Conservation (phyloP, 768 basidiomycete species). For the Leccinellum luteum region DNA sequence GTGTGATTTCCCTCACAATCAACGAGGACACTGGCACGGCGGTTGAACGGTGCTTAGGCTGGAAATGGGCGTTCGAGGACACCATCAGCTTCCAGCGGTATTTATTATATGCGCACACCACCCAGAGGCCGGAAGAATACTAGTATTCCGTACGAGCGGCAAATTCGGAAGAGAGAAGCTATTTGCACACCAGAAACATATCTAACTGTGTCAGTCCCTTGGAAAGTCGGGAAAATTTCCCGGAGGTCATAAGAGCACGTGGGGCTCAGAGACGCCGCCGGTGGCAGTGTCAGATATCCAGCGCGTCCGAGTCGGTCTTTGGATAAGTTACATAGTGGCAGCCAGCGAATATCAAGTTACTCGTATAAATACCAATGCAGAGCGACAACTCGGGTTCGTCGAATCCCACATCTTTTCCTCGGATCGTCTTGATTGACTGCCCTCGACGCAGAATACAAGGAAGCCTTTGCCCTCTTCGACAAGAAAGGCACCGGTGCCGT, state of each 20-base stretch:
- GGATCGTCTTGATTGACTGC: constrained; percentile 5
- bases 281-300: neutral
- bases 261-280: neutral
- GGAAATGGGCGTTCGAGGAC: neutral
- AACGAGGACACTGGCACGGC: neutral
- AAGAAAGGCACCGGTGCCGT: constrained; percentile 93
- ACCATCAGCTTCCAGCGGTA: neutral
- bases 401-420: neutral
- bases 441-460: constrained; percentile 76
- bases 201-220: neutral
- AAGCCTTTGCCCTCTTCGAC: constrained; percentile 97
- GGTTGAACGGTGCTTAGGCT: neutral
- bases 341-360: neutral
- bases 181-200: neutral
- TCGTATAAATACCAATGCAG: constrained; percentile 24
- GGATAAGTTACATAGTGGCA: neutral
- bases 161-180: too few species aligned
- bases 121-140: too few species aligned
- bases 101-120: neutral
- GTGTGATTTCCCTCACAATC: neutral
- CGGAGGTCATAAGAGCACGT: neutral
- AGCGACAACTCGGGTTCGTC: constrained; percentile 52
- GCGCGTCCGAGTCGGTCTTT: too few species aligned
- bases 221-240: neutral
- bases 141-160: neutral